Evolutionary conservation across 768 basidiomycete genomes (phyloP).

Genomic region (Polyporus arcularius): DNA sequence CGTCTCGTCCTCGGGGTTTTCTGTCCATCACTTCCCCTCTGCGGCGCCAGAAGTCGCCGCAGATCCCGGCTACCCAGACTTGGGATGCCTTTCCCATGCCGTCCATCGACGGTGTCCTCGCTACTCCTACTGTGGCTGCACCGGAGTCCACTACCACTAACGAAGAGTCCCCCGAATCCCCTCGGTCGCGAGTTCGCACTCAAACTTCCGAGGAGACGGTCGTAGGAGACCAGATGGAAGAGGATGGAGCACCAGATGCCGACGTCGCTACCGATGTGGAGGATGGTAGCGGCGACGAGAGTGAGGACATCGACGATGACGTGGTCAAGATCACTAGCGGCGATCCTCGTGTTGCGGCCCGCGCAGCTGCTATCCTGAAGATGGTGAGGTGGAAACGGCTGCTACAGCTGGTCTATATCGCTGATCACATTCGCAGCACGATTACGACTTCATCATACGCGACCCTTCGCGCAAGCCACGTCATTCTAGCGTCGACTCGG

Average conservation of each 20-base stretch:
- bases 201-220: slow-evolving; percentile 18
- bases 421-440: slow-evolving; percentile 52
- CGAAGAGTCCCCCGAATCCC: background rate
- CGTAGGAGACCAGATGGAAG: slow-evolving; percentile 11
- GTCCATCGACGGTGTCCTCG: slow-evolving; percentile 14
- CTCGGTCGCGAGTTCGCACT: background rate
- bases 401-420: background rate
- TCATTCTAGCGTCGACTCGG: slow-evolving; percentile 19
- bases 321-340: slow-evolving; percentile 83
- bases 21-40: slow-evolving; percentile 13
- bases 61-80: background rate
- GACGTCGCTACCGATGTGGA: slow-evolving; percentile 26
- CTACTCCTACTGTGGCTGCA: background rate
- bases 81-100: slow-evolving; percentile 12
- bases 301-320: slow-evolving; percentile 48
- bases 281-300: slow-evolving; percentile 24
- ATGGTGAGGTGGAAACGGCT: slow-evolving; percentile 52
- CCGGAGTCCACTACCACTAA: background rate
- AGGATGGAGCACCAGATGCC: slow-evolving; percentile 11
- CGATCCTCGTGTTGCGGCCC: slow-evolving; percentile 84
- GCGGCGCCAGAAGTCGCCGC: slow-evolving; percentile 13
- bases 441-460: slow-evolving; percentile 81
- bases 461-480: slow-evolving; percentile 24
- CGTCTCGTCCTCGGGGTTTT: slow-evolving; percentile 3
- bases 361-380: slow-evolving; percentile 92